Evolutionary conservation across 2,329 filamentous ascomycete genomes (phyloP).

Genomic region (Pseudogymnoascus verrucosus): DNA sequence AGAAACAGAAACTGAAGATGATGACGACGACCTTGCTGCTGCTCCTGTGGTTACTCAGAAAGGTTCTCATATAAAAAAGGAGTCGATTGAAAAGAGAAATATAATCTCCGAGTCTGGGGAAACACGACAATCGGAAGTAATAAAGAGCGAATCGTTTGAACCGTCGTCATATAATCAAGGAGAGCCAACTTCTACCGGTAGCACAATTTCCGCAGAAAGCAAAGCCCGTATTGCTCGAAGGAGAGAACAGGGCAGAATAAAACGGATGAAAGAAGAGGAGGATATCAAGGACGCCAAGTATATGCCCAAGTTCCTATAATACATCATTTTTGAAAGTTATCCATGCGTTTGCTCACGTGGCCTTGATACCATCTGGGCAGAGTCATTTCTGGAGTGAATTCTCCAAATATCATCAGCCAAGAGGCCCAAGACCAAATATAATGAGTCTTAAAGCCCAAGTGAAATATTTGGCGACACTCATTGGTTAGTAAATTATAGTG

Average conservation of each 20-base stretch:
- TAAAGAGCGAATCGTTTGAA: slow-evolving; percentile 11
- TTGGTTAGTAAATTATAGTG: slow-evolving; percentile 3
- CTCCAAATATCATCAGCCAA: slow-evolving; percentile 5
- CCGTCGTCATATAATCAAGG: not conserved
- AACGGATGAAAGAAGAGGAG: slow-evolving; percentile 18
- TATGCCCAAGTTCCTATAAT: slow-evolving; percentile 2
- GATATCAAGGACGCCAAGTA: slow-evolving; percentile 15
- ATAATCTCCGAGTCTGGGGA: slow-evolving; percentile 12
- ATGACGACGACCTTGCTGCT: slow-evolving; percentile 23
- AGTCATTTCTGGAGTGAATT: slow-evolving; percentile 9
- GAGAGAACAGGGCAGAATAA: slow-evolving; percentile 15
- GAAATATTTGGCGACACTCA: not conserved
- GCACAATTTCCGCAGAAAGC: not conserved
- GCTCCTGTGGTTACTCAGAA: slow-evolving; percentile 14
- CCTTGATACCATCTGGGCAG: not conserved
- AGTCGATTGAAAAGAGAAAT: not conserved
- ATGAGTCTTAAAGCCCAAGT: slow-evolving; percentile 2
- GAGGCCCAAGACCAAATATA: not conserved
- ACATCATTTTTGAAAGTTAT: not conserved
- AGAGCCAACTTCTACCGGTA: not conserved
- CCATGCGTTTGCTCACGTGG: not conserved
- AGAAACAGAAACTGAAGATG: slow-evolving; percentile 17
- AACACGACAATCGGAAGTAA: slow-evolving; percentile 20
- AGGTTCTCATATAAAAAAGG: not conserved
- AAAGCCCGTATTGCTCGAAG: slow-evolving; percentile 4